Evolutionary conservation across 1,139 yeast genomes (phyloP), one percentile per base, ranked within the genome.

Genomic region (Kurtzmaniella quercitrusa): DNA sequence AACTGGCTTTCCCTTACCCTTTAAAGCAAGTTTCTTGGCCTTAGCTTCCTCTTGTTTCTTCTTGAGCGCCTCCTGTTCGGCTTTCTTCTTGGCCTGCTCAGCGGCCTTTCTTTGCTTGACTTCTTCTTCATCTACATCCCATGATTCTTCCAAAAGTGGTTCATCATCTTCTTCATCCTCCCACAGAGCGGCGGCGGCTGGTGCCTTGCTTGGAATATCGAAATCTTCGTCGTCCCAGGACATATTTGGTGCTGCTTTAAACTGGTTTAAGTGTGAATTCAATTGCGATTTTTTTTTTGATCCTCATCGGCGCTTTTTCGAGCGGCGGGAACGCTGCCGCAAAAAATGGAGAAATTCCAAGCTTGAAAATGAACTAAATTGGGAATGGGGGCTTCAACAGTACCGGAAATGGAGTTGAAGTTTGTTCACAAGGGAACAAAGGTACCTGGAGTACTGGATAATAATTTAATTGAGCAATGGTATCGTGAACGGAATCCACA

Each of bases 191-290:
- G 80, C 73, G 45, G 76, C 74, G 35, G 77, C 78, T 14, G 76
- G 68, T 26, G 66, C 68, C 18, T 70, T 60, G 43, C 82, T 67
- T 40, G 89, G 82, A 48, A 83, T 81, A 47, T 84, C 93, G 59
- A 88, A 86, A 57, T 87, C 95, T 65, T 88, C 96, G 78, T 86
- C 95, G 75, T 91, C 97, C 78, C 78, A 73, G 54, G 77, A 68
- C 78, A 73, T 73, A 7, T 34, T 49, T 6, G 14, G 32, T 22
- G 40, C 23, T 33, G 21, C 35, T 33, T 34, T 22, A 19, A 23
- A 26, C 26, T n/a, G 33, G 21, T 32, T n/a, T n/a, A n/a, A n/a
- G n/a, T 9, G 36, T 38, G 33, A 16, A 23, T 11, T n/a, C 16
- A 14, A n/a, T 9, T 21, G 23, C 9, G 23, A 26, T 36, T 38